These are phyloP conservation scores for Chenopodium album DNA, from an alignment of 148 eudicot genomes.

Conservation along the genomic window DNA sequence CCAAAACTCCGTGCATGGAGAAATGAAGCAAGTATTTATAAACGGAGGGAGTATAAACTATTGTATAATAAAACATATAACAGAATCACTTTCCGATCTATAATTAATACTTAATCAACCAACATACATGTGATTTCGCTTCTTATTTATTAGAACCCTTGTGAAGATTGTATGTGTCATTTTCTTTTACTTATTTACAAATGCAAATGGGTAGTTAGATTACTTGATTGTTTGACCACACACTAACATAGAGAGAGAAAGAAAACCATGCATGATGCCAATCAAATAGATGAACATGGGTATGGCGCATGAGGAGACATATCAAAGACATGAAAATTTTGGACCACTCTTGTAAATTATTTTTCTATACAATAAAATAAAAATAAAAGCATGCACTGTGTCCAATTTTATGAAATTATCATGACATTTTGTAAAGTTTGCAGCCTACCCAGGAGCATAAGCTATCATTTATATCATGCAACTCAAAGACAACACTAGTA, in stretches of 20 bases:
- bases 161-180: too few relatives aligned
- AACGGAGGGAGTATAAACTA: too few relatives aligned
- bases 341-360: conserved; percentile 17
- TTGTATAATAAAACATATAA: too few relatives aligned
- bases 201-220: conserved; percentile 13
- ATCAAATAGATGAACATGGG: conserved; percentile 28
- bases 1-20: too few relatives aligned
- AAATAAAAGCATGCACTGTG: conserved; percentile 10
- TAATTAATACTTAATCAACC: too few relatives aligned
- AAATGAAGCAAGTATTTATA: too few relatives aligned
- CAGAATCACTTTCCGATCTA: too few relatives aligned
- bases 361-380: neutral
- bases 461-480: conserved; percentile 20
- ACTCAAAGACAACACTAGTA: neutral
- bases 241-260: neutral
- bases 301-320: conserved; percentile 37
- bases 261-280: conserved; percentile 21
- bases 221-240: conserved; percentile 30
- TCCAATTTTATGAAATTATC: conserved; percentile 7
- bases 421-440: conserved; percentile 22
- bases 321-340: conserved; percentile 31
- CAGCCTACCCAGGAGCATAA: conserved; percentile 15
- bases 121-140: too few relatives aligned
- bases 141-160: too few relatives aligned
- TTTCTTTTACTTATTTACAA: neutral